phyloP scores from a whole-genome alignment of 1,284 basidiomycete genomes.

The Rhodotorula mucilaginosa region DNA sequence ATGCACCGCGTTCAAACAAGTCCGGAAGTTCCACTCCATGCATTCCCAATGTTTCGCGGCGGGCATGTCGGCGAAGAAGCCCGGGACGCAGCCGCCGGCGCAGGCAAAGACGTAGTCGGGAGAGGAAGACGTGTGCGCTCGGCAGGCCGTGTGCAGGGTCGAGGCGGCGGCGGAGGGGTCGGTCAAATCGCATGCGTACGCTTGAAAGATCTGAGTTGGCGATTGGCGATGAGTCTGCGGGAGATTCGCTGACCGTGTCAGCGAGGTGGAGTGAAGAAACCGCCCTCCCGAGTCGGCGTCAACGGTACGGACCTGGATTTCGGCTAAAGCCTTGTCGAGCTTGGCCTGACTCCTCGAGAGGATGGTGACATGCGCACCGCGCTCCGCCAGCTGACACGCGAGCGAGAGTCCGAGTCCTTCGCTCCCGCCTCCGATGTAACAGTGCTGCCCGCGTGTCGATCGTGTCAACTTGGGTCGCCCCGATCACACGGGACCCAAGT shows the following conservation, averaged over 20 bases:
- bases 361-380: constrained; percentile 76
- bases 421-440: constrained; percentile 76
- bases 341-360: constrained; percentile 68
- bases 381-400: constrained; percentile 64
- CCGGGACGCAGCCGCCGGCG: constrained; percentile 64
- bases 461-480: no score
- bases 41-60: constrained; percentile 59
- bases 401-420: constrained; percentile 73
- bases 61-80: constrained; percentile 68
- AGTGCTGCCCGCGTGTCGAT: constrained; percentile 55
- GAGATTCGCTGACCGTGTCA: not conserved
- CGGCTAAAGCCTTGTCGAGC: constrained; percentile 59
- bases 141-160: constrained; percentile 63
- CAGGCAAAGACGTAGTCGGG: constrained; percentile 77
- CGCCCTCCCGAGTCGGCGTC: not conserved
- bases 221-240: constrained; percentile 49
- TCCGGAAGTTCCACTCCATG: constrained; percentile 55
- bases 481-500: not conserved
- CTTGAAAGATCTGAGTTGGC: constrained; percentile 59
- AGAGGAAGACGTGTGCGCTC: constrained; percentile 55
- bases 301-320: constrained; percentile 59
- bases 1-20: constrained; percentile 69
- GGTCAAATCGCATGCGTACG: constrained; percentile 64
- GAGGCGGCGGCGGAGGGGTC: constrained; percentile 56
- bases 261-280: not conserved